These are phyloP conservation scores for Citrus sp. DNA, from an alignment of 345 rosid genomes.

Conservation along the genomic window DNA sequence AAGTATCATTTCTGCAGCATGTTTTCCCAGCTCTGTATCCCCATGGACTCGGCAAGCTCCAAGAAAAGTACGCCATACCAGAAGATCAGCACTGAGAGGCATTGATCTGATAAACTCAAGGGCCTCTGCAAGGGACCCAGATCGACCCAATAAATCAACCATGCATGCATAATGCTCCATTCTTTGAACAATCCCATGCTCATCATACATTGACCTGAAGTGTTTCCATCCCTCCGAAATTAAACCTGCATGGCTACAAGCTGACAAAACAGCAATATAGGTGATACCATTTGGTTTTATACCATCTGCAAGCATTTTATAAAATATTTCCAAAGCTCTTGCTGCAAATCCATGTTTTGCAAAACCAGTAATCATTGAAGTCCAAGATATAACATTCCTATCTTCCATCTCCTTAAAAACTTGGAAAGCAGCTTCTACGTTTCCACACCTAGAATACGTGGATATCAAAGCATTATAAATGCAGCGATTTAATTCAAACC, in stretches of 20 bases:
- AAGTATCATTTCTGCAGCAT: slow-evolving; percentile 60
- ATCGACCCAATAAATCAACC: slow-evolving; percentile 71
- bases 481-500: slow-evolving; percentile 33
- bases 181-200: slow-evolving; percentile 56
- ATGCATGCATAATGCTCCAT: slow-evolving; percentile 82
- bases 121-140: slow-evolving; percentile 56
- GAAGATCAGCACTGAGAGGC: slow-evolving; percentile 49
- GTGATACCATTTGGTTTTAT: slow-evolving; percentile 62
- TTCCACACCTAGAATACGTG: slow-evolving; percentile 75
- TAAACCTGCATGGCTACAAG: slow-evolving; percentile 77
- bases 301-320: slow-evolving; percentile 42
- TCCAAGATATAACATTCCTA: slow-evolving; percentile 64
- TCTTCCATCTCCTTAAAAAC: slow-evolving; percentile 48
- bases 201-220: slow-evolving; percentile 52
- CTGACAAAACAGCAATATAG: slow-evolving; percentile 62
- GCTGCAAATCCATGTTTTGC: slow-evolving; percentile 65
- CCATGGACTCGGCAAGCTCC: slow-evolving; percentile 65
- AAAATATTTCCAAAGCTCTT: slow-evolving; percentile 57
- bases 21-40: slow-evolving; percentile 50
- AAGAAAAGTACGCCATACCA: slow-evolving; percentile 74
- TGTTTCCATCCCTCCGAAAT: slow-evolving; percentile 60
- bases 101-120: slow-evolving; percentile 51
- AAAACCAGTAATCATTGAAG: slow-evolving; percentile 73
- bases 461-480: slow-evolving; percentile 64
- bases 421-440: slow-evolving; percentile 50